phyloP scores from a whole-genome alignment of 2,329 filamentous ascomycete genomes.

The Didymella pomorum region DNA sequence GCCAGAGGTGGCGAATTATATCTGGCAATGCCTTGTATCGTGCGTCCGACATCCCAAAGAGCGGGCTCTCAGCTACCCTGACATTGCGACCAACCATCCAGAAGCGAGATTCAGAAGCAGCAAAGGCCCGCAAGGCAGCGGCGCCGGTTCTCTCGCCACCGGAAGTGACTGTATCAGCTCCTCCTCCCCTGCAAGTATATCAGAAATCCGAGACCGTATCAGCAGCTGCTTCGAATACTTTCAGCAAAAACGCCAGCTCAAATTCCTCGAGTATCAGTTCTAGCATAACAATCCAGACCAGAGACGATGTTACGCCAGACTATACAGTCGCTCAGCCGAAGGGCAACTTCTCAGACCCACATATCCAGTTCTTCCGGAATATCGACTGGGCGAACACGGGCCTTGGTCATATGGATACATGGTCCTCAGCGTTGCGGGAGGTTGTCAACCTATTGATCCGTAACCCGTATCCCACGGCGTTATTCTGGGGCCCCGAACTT shows the following conservation, averaged over 20 bases:
- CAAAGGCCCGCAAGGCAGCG: constrained; percentile 16
- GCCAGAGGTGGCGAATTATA: constrained; percentile 43
- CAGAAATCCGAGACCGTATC: constrained; percentile 22
- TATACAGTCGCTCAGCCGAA: constrained; percentile 35
- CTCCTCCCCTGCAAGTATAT: not conserved
- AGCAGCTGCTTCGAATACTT: constrained; percentile 2
- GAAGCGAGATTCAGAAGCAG: constrained; percentile 4
- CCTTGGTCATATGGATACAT: constrained; percentile 58
- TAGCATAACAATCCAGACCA: constrained; percentile 34
- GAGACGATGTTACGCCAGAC: constrained; percentile 37
- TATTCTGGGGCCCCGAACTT: constrained; percentile 55
- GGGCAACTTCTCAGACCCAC: constrained; percentile 39
- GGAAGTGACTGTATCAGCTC: not conserved
- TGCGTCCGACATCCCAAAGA: constrained; percentile 25
- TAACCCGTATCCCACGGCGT: constrained; percentile 39
- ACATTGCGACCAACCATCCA: not conserved
- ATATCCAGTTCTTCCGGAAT: constrained; percentile 50
- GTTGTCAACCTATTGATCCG: constrained; percentile 43
- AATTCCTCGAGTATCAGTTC: constrained; percentile 21
- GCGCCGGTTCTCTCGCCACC: constrained; percentile 16
- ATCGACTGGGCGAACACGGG: constrained; percentile 60
- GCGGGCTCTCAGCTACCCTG: constrained; percentile 17
- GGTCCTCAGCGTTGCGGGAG: constrained; percentile 59
- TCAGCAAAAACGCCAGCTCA: constrained; percentile 32
- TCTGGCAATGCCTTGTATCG: constrained; percentile 32